Conservation (phyloP, 768 basidiomycete species). For the Xerocomus potaroensis region DNA sequence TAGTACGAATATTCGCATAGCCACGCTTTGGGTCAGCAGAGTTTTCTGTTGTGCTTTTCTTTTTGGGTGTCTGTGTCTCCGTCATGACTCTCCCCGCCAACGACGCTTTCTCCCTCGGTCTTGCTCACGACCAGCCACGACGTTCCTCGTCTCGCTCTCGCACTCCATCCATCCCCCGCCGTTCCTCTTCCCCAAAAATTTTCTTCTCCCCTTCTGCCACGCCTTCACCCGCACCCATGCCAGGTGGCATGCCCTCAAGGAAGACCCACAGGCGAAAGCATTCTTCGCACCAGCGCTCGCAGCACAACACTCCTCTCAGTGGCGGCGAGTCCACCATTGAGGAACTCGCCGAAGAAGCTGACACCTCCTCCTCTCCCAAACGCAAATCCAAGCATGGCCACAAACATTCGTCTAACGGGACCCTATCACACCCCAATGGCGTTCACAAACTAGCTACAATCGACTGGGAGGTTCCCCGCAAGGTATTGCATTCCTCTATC, state of each 20-base stretch:
- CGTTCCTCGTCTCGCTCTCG: conserved; percentile 24
- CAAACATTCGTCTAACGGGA: conserved; percentile 7
- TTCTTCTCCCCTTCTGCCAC: conserved; percentile 30
- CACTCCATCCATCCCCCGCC: conserved; percentile 27
- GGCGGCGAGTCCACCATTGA: conserved; percentile 19
- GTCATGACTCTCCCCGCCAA: conserved; percentile 33
- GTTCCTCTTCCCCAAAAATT: conserved; percentile 48
- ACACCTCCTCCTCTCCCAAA: conserved; percentile 16
- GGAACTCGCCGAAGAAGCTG: conserved; percentile 23
- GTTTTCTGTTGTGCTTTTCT: not conserved
- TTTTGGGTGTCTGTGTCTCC: no score
- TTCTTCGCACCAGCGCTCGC: conserved; percentile 24
- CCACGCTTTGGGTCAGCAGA: conserved; percentile 1
- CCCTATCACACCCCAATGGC: conserved; percentile 3
- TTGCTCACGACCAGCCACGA: conserved; percentile 33
- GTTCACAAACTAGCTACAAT: conserved; percentile 26
- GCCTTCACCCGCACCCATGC: conserved; percentile 25
- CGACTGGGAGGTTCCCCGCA: conserved; percentile 91
- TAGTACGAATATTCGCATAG: conserved; percentile 9
- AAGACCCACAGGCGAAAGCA: conserved; percentile 24
- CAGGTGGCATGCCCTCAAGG: conserved; percentile 36
- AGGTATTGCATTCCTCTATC: conserved; percentile 83
- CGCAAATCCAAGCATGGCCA: conserved; percentile 15
- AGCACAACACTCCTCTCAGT: conserved; percentile 9
- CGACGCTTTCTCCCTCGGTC: conserved; percentile 34